A percentile compares a stretch with the other conserved stretches of the same genome.
Conservation (phyloP, 2,329 filamentous ascomycete genomes). For the Penicillium brasilianum region DNA sequence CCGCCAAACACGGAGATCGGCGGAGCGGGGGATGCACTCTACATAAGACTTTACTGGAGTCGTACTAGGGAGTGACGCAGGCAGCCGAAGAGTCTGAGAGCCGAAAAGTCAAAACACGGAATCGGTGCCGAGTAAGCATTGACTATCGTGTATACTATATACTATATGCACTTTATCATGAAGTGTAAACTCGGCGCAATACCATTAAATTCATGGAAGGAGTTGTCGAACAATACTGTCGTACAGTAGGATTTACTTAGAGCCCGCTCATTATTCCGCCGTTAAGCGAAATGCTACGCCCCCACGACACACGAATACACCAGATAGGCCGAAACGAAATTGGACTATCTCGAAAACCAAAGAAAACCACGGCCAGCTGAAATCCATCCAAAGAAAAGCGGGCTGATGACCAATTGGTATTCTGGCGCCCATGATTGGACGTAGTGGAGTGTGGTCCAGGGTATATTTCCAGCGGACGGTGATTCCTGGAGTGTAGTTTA, state of each 20-base stretch:
- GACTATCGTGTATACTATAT: too few relatives aligned
- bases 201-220: too few relatives aligned
- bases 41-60: not conserved
- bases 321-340: not conserved
- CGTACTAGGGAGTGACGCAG: too few relatives aligned
- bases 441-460: not conserved
- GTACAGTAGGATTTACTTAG: too few relatives aligned
- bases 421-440: slow-evolving; percentile 25
- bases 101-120: not conserved
- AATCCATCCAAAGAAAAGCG: slow-evolving; percentile 1
- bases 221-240: not conserved
- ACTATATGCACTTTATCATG: too few relatives aligned
- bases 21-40: slow-evolving; percentile 12
- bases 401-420: slow-evolving; percentile 24
- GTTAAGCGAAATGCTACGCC: slow-evolving; percentile 3
- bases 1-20: slow-evolving; percentile 17
- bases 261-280: not conserved
- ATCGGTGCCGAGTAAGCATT: slow-evolving; percentile 2
- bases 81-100: not conserved
- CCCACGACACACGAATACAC: slow-evolving; percentile 5
- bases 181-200: too few relatives aligned
- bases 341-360: slow-evolving; percentile 1
- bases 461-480: too few relatives aligned
- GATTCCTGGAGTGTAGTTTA: not conserved
- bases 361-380: slow-evolving; percentile 1